A percentile compares a stretch with the other conserved stretches of the same genome.
These are phyloP conservation scores for Lophiostoma macrostomum DNA, from an alignment of 495 filamentous ascomycete species.

Conservation along the genomic window DNA sequence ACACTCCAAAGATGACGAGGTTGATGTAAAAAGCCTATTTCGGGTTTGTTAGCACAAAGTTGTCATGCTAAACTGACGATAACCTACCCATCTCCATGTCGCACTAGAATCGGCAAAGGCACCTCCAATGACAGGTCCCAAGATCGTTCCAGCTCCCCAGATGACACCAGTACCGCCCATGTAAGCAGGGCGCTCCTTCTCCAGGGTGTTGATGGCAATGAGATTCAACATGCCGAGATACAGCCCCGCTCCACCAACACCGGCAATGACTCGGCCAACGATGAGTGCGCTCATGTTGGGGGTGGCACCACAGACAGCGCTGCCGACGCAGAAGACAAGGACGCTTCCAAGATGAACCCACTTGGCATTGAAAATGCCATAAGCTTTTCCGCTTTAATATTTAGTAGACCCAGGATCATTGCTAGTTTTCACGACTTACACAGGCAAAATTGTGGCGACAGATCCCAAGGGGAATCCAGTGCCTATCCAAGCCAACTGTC, in stretches of 20 bases:
- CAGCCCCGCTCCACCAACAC: constrained; percentile 30
- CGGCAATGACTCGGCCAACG: constrained; percentile 32
- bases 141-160: constrained; percentile 34
- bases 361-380: constrained; percentile 33
- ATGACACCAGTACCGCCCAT: constrained; percentile 18
- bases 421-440: constrained; percentile 1
- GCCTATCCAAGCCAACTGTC: constrained; percentile 34
- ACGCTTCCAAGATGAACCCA: constrained; percentile 30
- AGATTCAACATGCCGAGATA: constrained; percentile 29
- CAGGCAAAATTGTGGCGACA: constrained; percentile 29
- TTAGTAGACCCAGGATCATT: neutral
- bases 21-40: constrained; percentile 76
- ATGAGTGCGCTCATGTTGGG: constrained; percentile 33
- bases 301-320: constrained; percentile 35
- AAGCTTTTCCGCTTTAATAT: constrained; percentile 28
- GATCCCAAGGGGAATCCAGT: constrained; percentile 34
- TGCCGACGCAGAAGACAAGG: constrained; percentile 29
- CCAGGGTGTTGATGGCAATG: constrained; percentile 9
- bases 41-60: constrained; percentile 48
- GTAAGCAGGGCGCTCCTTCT: constrained; percentile 17
- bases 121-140: constrained; percentile 62
- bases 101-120: constrained; percentile 53
- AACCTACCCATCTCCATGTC: constrained; percentile 45
- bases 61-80: neutral
- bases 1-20: constrained; percentile 53